Base-by-base conservation (phyloP, 2,329 filamentous ascomycete species). In the Claviceps spartinae region DNA sequence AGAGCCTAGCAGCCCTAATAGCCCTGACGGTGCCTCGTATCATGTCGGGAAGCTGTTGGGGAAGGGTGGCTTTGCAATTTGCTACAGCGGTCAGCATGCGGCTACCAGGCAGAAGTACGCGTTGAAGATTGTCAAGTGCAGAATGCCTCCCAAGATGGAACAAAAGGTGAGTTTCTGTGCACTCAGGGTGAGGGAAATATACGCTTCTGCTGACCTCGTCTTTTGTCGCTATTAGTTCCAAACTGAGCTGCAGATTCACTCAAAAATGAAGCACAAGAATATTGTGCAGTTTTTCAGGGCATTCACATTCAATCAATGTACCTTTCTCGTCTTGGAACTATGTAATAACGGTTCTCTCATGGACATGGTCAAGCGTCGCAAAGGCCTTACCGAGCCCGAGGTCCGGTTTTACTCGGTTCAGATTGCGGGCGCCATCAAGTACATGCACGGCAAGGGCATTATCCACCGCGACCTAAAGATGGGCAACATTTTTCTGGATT, bases 381-480 rank as follows among this genome's bases (percentile, higher is more conserved):
- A 87, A 65, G 89, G 85, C 51, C 75, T 98, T 53, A 96, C 88
- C 16, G 86, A 97, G 66, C 89, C 93, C 0, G 93, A 98, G 69
- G 89, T 96, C 48, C 81, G 93, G 57, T 88, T 90, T 61, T 95
- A 95, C 66, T 85, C 93, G 55, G 82, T 98, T 42, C 93, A 98
- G 68, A 89, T 96, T 54, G 88, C 91, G 58, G 93, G 93, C 38
- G 93, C 93, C 40, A 91, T 98, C 69, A 97, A 97, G 69, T 98
- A 98, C 65, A 86, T 98, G 74, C 94, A 98, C 67, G 83, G 83
- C 62, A 86, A 94, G 65, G 93, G 91, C 58, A 94, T 98, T 56
- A 95, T 97, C 48, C 93, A 98, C 68, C 82, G 93, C 48, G 93
- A 98, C 68, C 70, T 98, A 60, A 98, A 98, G 70, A 97, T 96